phyloP scores from a whole-genome alignment of 2,329 filamentous ascomycete species.

The Scopulariopsis brevicaulis region DNA sequence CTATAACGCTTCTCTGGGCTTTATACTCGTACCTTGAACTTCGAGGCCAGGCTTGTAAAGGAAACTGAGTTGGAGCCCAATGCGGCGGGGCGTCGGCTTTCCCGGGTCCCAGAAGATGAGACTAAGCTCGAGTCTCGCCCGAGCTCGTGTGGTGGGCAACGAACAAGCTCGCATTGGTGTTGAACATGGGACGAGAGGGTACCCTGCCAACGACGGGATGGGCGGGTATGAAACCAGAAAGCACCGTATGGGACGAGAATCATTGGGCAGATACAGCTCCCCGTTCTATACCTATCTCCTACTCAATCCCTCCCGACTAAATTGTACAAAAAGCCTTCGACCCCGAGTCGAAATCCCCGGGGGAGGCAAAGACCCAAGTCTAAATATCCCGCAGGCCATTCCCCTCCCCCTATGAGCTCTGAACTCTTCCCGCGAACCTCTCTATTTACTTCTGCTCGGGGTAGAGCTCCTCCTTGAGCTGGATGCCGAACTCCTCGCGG shows the following conservation, averaged over 20 bases:
- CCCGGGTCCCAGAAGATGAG: too few relatives aligned
- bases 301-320: not conserved
- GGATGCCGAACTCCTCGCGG: constrained; percentile 85
- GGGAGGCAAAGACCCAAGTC: not conserved
- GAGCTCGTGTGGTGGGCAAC: too few relatives aligned
- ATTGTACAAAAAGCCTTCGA: not conserved
- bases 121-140: too few relatives aligned
- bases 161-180: too few relatives aligned
- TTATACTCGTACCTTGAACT: too few relatives aligned
- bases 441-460: constrained; percentile 39
- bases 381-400: not conserved
- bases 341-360: not conserved
- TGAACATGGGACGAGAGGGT: not conserved
- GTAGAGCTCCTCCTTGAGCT: constrained; percentile 87
- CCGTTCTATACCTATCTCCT: not conserved
- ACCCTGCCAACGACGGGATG: not conserved
- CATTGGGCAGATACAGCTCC: not conserved
- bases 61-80: too few relatives aligned
- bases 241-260: not conserved
- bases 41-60: too few relatives aligned
- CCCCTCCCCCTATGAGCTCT: not conserved
- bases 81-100: too few relatives aligned
- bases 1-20: too few relatives aligned
- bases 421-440: not conserved
- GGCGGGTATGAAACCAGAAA: not conserved